A percentile compares a stretch with the other conserved stretches of the same genome.
These are phyloP conservation scores for Neurospora sp. DNA, from an alignment of 495 filamentous ascomycete species.

Conservation along the genomic window DNA sequence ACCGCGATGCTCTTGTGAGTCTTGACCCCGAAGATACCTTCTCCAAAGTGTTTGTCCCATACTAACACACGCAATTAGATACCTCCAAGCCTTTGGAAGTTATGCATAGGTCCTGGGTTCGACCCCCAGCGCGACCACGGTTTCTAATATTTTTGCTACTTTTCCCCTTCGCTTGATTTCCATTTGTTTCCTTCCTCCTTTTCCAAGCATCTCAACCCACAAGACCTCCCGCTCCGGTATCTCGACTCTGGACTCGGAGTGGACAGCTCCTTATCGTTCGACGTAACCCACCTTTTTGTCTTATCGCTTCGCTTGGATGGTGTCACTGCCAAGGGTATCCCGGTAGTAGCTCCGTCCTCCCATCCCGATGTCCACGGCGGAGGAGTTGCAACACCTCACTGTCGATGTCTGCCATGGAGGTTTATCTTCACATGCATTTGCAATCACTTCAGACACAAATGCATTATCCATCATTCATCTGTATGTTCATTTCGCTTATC, in stretches of 20 bases:
- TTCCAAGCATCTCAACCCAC: not conserved
- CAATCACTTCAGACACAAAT: not conserved
- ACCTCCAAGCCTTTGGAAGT: not conserved
- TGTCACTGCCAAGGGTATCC: not conserved
- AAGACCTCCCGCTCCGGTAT: not conserved
- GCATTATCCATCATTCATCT: not conserved
- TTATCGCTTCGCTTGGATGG: not conserved
- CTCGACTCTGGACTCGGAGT: not conserved
- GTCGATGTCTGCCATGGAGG: not conserved
- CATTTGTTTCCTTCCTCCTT: not conserved
- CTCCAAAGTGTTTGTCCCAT: not conserved
- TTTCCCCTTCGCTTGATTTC: not conserved
- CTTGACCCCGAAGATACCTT: not conserved
- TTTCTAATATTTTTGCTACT: not conserved
- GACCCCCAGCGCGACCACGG: not conserved
- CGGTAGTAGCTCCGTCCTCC: not conserved
- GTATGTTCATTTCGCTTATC: not conserved
- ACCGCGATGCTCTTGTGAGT: not conserved
- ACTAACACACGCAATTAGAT: slow-evolving; percentile 1
- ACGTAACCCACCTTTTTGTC: not conserved
- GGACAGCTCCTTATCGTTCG: not conserved
- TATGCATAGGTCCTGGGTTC: slow-evolving; percentile 1
- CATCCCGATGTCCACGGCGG: not conserved
- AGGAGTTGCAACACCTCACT: not conserved
- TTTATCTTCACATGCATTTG: not conserved